Conservation (phyloP, 2,329 filamentous ascomycete species). For the Ascosphaera pollenicola region DNA sequence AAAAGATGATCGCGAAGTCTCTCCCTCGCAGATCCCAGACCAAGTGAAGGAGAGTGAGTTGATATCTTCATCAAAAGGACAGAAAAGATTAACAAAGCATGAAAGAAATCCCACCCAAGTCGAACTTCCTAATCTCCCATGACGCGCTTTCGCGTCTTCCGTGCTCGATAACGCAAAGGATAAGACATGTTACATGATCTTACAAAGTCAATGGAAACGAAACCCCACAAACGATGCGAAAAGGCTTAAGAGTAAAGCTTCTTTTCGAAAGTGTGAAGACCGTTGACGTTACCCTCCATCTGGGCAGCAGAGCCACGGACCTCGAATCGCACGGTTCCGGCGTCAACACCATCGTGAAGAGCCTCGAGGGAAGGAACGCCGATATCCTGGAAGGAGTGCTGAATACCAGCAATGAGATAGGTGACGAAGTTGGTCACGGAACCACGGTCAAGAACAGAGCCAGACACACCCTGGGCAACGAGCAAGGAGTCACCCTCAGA, state of each 20-base stretch:
- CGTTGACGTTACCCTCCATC: constrained; percentile 89
- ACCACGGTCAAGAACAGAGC: constrained; percentile 34
- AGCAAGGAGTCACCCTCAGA: constrained; percentile 88
- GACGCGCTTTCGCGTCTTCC: no score
- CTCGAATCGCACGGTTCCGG: constrained; percentile 73
- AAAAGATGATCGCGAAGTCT: no score
- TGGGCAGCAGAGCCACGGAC: constrained; percentile 83
- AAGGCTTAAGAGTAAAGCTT: constrained; percentile 69
- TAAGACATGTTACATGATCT: no score
- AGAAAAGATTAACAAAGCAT: no score
- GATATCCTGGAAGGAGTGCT: constrained; percentile 94
- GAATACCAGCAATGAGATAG: constrained; percentile 83
- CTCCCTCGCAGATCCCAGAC: no score
- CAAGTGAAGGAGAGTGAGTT: no score
- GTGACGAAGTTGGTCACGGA: constrained; percentile 90
- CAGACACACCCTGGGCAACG: constrained; percentile 90
- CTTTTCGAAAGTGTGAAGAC: constrained; percentile 97
- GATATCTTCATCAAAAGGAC: no score
- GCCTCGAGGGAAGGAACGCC: constrained; percentile 60
- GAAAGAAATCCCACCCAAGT: no score
- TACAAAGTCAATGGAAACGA: no score
- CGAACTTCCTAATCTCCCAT: no score
- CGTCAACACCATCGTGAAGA: constrained; percentile 52
- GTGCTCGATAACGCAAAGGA: no score
- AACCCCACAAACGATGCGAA: no score